Base-by-base conservation (phyloP, 768 basidiomycete species). In the Suillus subaureus region DNA sequence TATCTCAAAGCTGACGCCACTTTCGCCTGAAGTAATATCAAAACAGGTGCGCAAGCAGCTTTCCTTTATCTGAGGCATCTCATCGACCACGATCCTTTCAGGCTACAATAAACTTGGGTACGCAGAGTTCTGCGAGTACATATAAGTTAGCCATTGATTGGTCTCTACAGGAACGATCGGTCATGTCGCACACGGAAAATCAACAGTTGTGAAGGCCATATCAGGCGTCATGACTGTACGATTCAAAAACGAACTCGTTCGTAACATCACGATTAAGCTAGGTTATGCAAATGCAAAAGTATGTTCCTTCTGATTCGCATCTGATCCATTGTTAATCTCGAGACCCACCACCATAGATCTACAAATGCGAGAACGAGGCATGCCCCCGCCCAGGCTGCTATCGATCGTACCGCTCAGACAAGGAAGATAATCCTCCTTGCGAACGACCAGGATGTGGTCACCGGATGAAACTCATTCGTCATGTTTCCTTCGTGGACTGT, bases 241-340 rank as follows among this genome's bases (percentile, higher is more conserved):
- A 71, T 99, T 99, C 81, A 99, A 99, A 85, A 99, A 98, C 79
- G 97, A 99, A 79, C 88, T 99, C 64, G 97, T 99, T 66, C 85
- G 97, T 68, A 99, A 99, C 80, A 99, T 99, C 72, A 99, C 97
- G 26, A 99, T 99, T 82, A 98, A 99, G 82, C 87, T 99, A 56
- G 97, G 97, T 66, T 99, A 99, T 76, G 97, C 97, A 55, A 99
- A 99, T 72, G 97, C 97, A 51, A 99, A 99, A 82, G 96, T 96
- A 69, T 70, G 88, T 79, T 26, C 23, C 11, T n/a, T 64, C 42
- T 21, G 45, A 43, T 45, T 63, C 54, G 70, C 64, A 64, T 61
- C 43, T 52, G n/a, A 60, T 61, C 21, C 40, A 18, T 67, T 18
- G 57, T 43, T 39, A 42, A n/a, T 31, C 18, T 31, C 8, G 12